Base-by-base conservation (phyloP, 73 alveolate genomes). In the Stentor roeselii region DNA sequence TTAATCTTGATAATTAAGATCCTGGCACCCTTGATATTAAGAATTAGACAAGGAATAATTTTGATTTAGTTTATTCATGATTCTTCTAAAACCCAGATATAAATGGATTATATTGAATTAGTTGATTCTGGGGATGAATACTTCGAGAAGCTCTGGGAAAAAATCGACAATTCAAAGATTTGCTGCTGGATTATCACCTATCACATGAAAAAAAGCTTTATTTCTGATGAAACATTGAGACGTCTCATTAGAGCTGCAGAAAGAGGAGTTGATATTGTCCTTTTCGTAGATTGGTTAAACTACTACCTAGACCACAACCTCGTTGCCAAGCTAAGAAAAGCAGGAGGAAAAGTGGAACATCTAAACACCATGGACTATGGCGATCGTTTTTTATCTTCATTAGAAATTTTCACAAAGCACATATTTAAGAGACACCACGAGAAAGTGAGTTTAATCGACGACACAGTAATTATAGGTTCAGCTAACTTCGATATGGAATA, bases 401-500 rank as follows among this genome's bases (percentile, higher is more conserved):
- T 14, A 37, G 86, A 82, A 34, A 35, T 85, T n/a, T 80, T 60
- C 34, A 80, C 78, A 30, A 60, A 78, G 31, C 83, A 82, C 14
- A 40, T 85, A 36, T 85, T 85, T 59, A 75, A 83, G 38, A 78
- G 90, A 36, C 83, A 84, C 42, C 91, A 88, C 42, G 89, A 88
- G 35, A 88, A 88, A 85, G 59, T 88, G 32, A 82, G 61, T 14
- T 85, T 86, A 11, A 82, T 86, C 32, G 93, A 88, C 61, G 75
- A 88, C 78, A 42, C 60, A 59, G 92, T 88, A n/a, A 76, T 80
- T 40, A 75, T 88, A 36, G 91, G 91, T 14, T 67, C 87, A 39
- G 90, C 93, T 27, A 88, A 88, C 36, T 42, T 88, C 40, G 91
- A 88, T 32, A 59, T 60, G 31, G 78, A 78, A 30, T 88, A 88